Conservation (phyloP, 371 early-diverging fungal species). For the Synchytrium microbalum region DNA sequence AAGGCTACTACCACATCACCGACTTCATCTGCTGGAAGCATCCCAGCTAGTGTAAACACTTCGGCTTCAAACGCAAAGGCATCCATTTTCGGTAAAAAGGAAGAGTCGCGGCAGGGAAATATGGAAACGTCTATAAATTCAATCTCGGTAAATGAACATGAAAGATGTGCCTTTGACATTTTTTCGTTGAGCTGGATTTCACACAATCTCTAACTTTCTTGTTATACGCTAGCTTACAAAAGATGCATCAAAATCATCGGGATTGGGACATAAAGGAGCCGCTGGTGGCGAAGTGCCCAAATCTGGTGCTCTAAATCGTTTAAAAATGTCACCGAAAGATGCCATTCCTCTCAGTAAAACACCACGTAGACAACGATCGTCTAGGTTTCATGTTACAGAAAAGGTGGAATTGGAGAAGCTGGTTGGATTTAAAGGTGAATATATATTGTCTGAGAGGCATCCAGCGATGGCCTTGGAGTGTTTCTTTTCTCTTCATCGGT, state of each 20-base stretch:
- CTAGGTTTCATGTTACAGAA: conserved; percentile 71
- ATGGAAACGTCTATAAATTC: too few relatives aligned
- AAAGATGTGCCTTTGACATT: too few relatives aligned
- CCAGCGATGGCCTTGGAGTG: background rate
- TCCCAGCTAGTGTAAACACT: background rate
- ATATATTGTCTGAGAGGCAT: background rate
- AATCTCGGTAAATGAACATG: too few relatives aligned
- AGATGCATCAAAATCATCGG: background rate
- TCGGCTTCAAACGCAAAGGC: background rate
- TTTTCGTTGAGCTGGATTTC: too few relatives aligned
- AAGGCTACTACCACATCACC: background rate
- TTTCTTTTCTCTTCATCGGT: conserved; percentile 8
- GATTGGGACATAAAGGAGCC: background rate
- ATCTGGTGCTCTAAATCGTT: conserved; percentile 63
- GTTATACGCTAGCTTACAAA: background rate
- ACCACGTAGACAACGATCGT: conserved; percentile 77
- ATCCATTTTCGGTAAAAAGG: background rate
- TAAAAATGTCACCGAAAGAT: conserved; percentile 78
- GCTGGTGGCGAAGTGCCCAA: conserved; percentile 54
- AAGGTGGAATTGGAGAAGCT: conserved; percentile 70
- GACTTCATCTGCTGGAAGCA: background rate
- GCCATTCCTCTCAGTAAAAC: conserved; percentile 68
- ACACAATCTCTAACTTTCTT: too few relatives aligned
- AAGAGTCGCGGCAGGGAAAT: too few relatives aligned
- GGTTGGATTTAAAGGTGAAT: conserved; percentile 64